Evolutionary conservation across 257 asterid species (phyloP).

Genomic region (Cruciata laevipes): DNA sequence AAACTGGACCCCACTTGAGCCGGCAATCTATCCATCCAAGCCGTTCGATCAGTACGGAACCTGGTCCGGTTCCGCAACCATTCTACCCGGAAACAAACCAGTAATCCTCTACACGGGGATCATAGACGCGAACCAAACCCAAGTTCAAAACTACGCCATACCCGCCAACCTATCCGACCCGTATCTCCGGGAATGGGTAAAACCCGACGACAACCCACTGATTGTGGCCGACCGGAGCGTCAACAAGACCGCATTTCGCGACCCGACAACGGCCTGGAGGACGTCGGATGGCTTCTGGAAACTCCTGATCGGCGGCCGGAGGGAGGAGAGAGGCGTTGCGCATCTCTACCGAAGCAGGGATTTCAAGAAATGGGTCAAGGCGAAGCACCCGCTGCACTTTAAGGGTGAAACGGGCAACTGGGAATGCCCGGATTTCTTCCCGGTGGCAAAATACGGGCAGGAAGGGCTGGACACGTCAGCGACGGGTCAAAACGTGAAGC

Average conservation of each 20-base stretch:
- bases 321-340: slow-evolving; percentile 30
- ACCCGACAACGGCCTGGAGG: slow-evolving; percentile 80
- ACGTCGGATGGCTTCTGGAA: too few species aligned
- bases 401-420: slow-evolving; percentile 43
- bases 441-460: too few species aligned
- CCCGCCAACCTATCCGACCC: slow-evolving; percentile 68
- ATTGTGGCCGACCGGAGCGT: slow-evolving; percentile 34
- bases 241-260: slow-evolving; percentile 58
- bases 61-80: slow-evolving; percentile 87
- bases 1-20: too few species aligned
- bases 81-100: slow-evolving; percentile 61
- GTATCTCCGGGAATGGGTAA: slow-evolving; percentile 49
- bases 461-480: slow-evolving; percentile 71
- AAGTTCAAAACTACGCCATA: slow-evolving; percentile 72
- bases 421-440: slow-evolving; percentile 75
- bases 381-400: slow-evolving; percentile 48
- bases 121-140: slow-evolving; percentile 35
- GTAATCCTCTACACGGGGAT: slow-evolving; percentile 69
- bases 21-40: too few species aligned
- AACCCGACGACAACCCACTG: slow-evolving; percentile 67
- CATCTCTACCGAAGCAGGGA: slow-evolving; percentile 48
- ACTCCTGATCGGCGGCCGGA: slow-evolving; percentile 36
- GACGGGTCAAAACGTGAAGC: too few species aligned
- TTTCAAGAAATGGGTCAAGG: slow-evolving; percentile 43
- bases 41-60: slow-evolving; percentile 55